A percentile compares a stretch with the other conserved stretches of the same genome.
These are phyloP conservation scores for Clausena lansium DNA, from an alignment of 345 rosid species.

Conservation along the genomic window DNA sequence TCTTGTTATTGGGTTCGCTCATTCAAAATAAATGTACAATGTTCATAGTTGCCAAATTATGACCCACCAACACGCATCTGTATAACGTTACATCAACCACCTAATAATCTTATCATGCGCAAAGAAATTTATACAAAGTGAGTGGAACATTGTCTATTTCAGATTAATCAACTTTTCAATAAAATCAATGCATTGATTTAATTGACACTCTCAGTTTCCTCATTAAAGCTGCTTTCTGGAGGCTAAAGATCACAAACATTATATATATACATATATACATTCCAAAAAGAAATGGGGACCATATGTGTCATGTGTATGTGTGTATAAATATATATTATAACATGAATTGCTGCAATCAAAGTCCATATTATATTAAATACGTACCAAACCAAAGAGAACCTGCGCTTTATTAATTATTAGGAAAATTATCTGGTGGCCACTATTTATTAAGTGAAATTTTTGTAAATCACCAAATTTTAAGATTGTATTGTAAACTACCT, in stretches of 20 bases:
- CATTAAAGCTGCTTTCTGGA: too few species aligned
- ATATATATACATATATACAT: neutral
- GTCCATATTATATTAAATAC: neutral
- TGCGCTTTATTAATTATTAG: neutral
- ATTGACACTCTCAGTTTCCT: too few species aligned
- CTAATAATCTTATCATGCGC: neutral
- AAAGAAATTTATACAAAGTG: neutral
- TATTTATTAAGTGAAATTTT: too few species aligned
- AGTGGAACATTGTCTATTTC: neutral
- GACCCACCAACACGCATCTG: neutral
- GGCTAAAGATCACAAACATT: too few species aligned
- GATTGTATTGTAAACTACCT: too few species aligned
- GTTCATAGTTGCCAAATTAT: neutral
- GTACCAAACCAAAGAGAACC: neutral
- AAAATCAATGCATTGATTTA: neutral
- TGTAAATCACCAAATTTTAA: too few species aligned
- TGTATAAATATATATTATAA: neutral
- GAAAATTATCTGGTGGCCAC: too few species aligned
- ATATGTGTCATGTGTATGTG: too few species aligned
- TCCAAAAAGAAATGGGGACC: neutral
- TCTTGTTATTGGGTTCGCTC: too few species aligned
- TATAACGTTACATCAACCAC: neutral
- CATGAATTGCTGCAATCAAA: neutral
- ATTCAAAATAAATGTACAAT: too few species aligned
- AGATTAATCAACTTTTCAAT: neutral